Evolutionary conservation across 352 stramenopile genomes (phyloP).

Genomic region (Thalassiosira livingstoniorum): DNA sequence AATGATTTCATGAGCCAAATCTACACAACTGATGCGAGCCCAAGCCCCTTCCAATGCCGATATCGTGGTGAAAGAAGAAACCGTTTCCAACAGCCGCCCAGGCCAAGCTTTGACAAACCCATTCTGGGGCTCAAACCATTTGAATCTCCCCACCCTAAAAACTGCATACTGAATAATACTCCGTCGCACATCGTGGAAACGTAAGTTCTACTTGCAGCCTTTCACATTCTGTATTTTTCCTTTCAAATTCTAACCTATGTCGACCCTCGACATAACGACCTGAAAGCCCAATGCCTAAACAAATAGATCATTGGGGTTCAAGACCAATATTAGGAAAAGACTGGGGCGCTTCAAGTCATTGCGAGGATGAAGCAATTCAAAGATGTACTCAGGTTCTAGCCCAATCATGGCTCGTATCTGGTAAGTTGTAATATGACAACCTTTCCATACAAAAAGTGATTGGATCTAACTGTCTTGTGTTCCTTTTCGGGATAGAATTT

Average conservation of each 20-base stretch:
- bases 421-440: constrained; percentile 7
- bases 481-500: too few relatives aligned
- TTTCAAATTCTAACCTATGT: constrained; percentile 4
- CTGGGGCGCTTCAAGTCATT: constrained; percentile 71
- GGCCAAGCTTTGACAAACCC: constrained; percentile 26
- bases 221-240: neutral
- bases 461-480: too few relatives aligned
- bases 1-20: constrained; percentile 52
- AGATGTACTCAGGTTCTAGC: constrained; percentile 61
- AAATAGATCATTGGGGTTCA: constrained; percentile 71
- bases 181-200: constrained; percentile 36
- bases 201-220: constrained; percentile 14
- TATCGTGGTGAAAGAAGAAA: too few relatives aligned
- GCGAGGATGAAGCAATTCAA: constrained; percentile 49
- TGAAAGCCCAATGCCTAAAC: constrained; percentile 67
- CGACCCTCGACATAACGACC: neutral
- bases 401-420: constrained; percentile 48
- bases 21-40: constrained; percentile 20
- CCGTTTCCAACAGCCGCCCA: constrained; percentile 14
- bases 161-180: constrained; percentile 24
- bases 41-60: constrained; percentile 29
- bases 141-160: constrained; percentile 50
- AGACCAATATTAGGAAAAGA: constrained; percentile 71
- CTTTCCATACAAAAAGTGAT: neutral
- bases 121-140: constrained; percentile 14